phyloP scores from a whole-genome alignment of 345 rosid species.

The Eucalyptus caleyi region DNA sequence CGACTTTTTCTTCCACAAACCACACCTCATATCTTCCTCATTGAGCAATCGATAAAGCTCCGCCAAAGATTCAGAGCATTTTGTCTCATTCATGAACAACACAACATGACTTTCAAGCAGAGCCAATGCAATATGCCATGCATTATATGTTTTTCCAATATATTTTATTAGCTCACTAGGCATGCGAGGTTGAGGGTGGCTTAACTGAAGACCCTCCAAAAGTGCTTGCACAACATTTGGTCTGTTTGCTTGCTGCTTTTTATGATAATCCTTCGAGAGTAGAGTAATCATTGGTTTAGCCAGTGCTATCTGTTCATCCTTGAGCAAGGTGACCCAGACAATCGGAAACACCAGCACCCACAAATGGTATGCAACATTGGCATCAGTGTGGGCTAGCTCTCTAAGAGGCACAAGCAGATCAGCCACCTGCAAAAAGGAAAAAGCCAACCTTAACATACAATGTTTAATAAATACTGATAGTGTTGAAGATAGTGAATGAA shows the following conservation, averaged over 20 bases:
- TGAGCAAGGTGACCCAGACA: constrained; percentile 88
- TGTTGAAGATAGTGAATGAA: neutral
- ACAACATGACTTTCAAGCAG: constrained; percentile 93
- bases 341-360: constrained; percentile 99
- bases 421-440: constrained; percentile 41
- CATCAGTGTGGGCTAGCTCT: constrained; percentile 91
- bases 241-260: constrained; percentile 87
- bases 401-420: constrained; percentile 87
- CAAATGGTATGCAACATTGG: constrained; percentile 93
- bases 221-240: constrained; percentile 99
- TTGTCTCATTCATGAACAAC: constrained; percentile 77
- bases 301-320: constrained; percentile 77
- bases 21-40: constrained; percentile 99
- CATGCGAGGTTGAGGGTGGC: constrained; percentile 99
- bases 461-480: neutral
- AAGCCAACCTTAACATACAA: neutral
- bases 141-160: constrained; percentile 94
- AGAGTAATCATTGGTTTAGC: constrained; percentile 90
- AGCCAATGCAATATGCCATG: constrained; percentile 94
- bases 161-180: constrained; percentile 97
- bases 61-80: constrained; percentile 92
- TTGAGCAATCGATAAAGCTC: constrained; percentile 91
- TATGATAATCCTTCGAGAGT: constrained; percentile 87
- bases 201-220: constrained; percentile 91
- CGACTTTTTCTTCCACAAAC: constrained; percentile 95